phyloP scores from a whole-genome alignment of 306 rosid species.

The Macrotyloma uniflorum region DNA sequence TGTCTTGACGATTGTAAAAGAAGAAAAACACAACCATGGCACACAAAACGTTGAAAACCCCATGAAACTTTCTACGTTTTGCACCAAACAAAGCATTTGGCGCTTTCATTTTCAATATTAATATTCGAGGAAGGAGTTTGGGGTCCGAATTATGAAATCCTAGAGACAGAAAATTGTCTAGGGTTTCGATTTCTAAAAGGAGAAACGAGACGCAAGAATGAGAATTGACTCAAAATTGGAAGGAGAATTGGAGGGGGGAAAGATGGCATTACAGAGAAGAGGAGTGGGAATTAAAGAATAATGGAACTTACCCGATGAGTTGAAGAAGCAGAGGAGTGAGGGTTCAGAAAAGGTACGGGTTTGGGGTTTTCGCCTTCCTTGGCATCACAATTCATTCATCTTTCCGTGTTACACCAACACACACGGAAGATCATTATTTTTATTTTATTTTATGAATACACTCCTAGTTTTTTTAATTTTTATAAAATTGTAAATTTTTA shows the following conservation, averaged over 20 bases:
- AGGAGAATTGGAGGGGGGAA: conserved; percentile 6
- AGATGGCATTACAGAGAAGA: not conserved
- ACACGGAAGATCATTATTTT: not conserved
- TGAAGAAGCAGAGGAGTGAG: conserved; percentile 20
- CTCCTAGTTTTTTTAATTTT: no score
- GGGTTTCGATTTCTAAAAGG: conserved; percentile 39
- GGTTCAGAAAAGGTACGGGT: conserved; percentile 14
- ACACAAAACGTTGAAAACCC: conserved; percentile 51
- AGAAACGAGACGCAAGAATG: conserved; percentile 43
- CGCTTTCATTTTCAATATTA: conserved; percentile 36
- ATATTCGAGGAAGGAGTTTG: not conserved
- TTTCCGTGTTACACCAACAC: not conserved
- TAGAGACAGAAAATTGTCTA: conserved; percentile 29
- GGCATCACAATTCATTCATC: not conserved
- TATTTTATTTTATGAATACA: no score
- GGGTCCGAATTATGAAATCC: conserved; percentile 24
- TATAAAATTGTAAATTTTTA: no score
- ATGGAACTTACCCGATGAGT: conserved; percentile 13
- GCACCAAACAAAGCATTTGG: conserved; percentile 39
- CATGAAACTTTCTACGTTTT: conserved; percentile 34
- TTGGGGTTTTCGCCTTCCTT: conserved; percentile 31
- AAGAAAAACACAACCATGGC: conserved; percentile 47
- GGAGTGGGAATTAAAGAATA: not conserved
- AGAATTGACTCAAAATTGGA: conserved; percentile 3
- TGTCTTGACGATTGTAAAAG: conserved; percentile 49